A percentile compares a stretch with the other conserved stretches of the same genome.
Evolutionary conservation across 805 yeast species (phyloP).

Genomic region (Candida coquimbonensis): DNA sequence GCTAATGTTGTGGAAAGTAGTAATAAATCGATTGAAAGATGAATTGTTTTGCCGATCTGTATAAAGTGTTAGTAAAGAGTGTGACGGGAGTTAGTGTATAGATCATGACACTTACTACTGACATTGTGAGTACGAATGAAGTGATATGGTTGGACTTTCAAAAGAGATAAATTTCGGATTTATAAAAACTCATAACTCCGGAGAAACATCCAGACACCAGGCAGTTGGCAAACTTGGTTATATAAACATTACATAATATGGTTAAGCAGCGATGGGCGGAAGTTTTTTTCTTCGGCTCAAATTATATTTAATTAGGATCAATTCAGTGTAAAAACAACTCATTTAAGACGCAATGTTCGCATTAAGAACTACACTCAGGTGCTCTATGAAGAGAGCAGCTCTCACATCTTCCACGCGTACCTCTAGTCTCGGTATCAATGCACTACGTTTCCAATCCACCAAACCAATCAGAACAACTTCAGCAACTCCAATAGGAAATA

Average conservation of each 20-base stretch:
- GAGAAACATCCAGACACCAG: no score
- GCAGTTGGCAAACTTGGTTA: no score
- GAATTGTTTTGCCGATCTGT: conserved; percentile 48
- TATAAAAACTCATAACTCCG: no score
- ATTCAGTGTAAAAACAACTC: background rate
- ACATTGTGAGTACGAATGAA: background rate
- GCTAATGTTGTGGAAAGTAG: conserved; percentile 62
- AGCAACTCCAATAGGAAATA: background rate
- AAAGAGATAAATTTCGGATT: no score
- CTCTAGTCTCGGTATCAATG: background rate
- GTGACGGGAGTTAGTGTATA: no score
- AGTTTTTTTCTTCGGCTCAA: no score
- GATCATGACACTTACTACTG: background rate
- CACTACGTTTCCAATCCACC: conserved; percentile 3
- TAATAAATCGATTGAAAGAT: conserved; percentile 51
- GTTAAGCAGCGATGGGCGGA: no score
- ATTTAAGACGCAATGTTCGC: background rate
- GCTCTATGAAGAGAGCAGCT: background rate
- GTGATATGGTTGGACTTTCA: no score
- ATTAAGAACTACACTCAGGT: conserved; percentile 1
- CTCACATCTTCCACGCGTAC: background rate
- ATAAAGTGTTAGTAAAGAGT: background rate
- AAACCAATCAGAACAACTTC: background rate
- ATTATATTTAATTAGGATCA: no score
- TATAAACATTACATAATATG: no score